Conservation (phyloP, 2,329 filamentous ascomycete species). For the Boeremia exigua region DNA sequence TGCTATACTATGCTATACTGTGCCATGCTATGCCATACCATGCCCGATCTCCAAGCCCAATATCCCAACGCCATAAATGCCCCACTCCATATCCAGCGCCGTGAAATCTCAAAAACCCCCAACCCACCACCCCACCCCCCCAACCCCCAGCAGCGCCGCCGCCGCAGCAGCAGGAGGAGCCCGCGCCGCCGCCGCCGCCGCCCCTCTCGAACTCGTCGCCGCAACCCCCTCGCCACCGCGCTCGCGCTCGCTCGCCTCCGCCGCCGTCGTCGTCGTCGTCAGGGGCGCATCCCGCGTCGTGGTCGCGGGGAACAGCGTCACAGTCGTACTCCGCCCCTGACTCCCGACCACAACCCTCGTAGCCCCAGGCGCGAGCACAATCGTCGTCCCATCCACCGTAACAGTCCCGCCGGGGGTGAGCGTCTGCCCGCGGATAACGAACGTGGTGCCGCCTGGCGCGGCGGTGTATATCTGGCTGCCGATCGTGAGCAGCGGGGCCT, state of each 20-base stretch:
- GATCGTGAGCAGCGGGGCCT: slow-evolving; percentile 48
- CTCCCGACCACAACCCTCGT: slow-evolving; percentile 50
- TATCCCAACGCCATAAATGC: no score
- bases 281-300: slow-evolving; percentile 24
- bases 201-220: no score
- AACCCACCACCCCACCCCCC: no score
- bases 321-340: slow-evolving; percentile 39
- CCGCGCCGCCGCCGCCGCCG: no score
- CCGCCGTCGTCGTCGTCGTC: slow-evolving; percentile 2
- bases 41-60: no score
- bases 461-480: slow-evolving; percentile 41
- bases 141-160: no score
- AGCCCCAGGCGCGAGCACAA: slow-evolving; percentile 50
- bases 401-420: slow-evolving; percentile 49
- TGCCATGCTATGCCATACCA: no score
- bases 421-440: slow-evolving; percentile 49
- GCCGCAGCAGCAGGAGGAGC: no score
- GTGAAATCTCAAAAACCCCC: no score
- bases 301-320: slow-evolving; percentile 49
- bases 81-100: no score
- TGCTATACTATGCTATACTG: no score
- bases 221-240: slow-evolving; percentile 19
- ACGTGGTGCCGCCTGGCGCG: slow-evolving; percentile 54
- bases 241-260: slow-evolving; percentile 24
- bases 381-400: slow-evolving; percentile 48